These are phyloP conservation scores for Hanseniaspora singularis DNA, from an alignment of 805 yeast genomes.

Conservation along the genomic window DNA sequence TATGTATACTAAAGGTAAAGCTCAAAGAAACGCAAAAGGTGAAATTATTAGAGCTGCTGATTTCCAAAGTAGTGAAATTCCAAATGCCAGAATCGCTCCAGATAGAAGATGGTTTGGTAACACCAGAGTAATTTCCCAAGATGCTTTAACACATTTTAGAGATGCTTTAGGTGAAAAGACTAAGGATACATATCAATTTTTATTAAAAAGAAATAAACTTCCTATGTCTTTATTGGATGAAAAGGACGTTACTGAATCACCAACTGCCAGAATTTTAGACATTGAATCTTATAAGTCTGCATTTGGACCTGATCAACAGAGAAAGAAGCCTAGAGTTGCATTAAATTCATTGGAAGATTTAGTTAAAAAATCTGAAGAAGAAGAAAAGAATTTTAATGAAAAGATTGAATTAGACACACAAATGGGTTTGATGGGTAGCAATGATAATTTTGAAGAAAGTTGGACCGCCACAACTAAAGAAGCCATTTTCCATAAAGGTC, in stretches of 20 bases:
- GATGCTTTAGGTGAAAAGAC: slow-evolving; percentile 83
- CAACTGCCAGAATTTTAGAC: slow-evolving; percentile 69
- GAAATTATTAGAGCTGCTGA: slow-evolving; percentile 79
- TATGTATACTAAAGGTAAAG: slow-evolving; percentile 89
- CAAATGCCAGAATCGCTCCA: slow-evolving; percentile 88
- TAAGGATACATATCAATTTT: slow-evolving; percentile 72
- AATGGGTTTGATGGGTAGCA: slow-evolving; percentile 67
- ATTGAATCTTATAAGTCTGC: slow-evolving; percentile 73
- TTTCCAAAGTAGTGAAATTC: slow-evolving; percentile 75
- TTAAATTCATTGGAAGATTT: slow-evolving; percentile 71
- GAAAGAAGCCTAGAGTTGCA: slow-evolving; percentile 77
- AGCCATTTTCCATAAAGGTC: slow-evolving; percentile 92
- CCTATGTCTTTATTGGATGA: slow-evolving; percentile 94
- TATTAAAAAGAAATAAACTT: slow-evolving; percentile 75
- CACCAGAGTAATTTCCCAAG: slow-evolving; percentile 94
- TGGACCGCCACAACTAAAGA: slow-evolving; percentile 87
- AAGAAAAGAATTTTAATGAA: slow-evolving; percentile 52
- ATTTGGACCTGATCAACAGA: slow-evolving; percentile 90
- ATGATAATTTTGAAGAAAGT: slow-evolving; percentile 50
- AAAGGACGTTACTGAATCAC: slow-evolving; percentile 62
- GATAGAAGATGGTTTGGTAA: slow-evolving; percentile 96
- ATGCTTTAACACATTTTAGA: slow-evolving; percentile 85
- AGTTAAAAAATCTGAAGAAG: slow-evolving; percentile 45
- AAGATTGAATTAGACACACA: slow-evolving; percentile 65
- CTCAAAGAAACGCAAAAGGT: slow-evolving; percentile 75